Conservation (phyloP, 352 stramenopile genomes). For the Globisporangium middletonii region DNA sequence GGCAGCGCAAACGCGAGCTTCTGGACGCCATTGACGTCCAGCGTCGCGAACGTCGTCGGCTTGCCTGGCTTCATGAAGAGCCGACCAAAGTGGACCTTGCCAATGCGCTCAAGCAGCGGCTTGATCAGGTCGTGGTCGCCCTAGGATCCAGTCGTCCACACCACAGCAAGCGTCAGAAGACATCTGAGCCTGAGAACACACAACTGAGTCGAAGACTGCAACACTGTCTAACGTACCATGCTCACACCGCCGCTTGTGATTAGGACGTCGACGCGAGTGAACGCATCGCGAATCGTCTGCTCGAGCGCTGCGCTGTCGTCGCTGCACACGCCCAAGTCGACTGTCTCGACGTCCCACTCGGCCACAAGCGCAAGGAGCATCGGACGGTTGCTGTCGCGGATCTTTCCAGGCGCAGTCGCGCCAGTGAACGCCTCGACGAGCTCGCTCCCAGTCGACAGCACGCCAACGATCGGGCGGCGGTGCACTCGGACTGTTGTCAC, state of each 20-base stretch:
- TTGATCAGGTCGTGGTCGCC: slow-evolving; percentile 94
- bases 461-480: slow-evolving; percentile 72
- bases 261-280: slow-evolving; percentile 84
- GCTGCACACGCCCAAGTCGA: slow-evolving; percentile 70
- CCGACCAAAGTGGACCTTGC: slow-evolving; percentile 92
- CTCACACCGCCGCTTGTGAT: slow-evolving; percentile 95
- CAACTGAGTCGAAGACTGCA: not conserved
- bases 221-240: slow-evolving; percentile 43
- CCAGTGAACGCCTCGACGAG: slow-evolving; percentile 64
- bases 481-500: slow-evolving; percentile 68
- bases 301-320: slow-evolving; percentile 61
- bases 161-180: not conserved
- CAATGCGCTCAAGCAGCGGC: slow-evolving; percentile 79
- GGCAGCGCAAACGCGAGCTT: slow-evolving; percentile 94
- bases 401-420: slow-evolving; percentile 57
- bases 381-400: slow-evolving; percentile 94
- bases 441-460: slow-evolving; percentile 96
- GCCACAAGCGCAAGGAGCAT: slow-evolving; percentile 80
- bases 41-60: slow-evolving; percentile 94
- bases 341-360: slow-evolving; percentile 35
- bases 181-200: too few species aligned
- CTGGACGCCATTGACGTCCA: slow-evolving; percentile 39
- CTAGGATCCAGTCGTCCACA: slow-evolving; percentile 11
- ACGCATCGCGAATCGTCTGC: slow-evolving; percentile 30
- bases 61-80: slow-evolving; percentile 98